A percentile compares a stretch with the other conserved stretches of the same genome.
phyloP scores from a whole-genome alignment of 495 filamentous ascomycete species.

The Neurospora tetrasperma region DNA sequence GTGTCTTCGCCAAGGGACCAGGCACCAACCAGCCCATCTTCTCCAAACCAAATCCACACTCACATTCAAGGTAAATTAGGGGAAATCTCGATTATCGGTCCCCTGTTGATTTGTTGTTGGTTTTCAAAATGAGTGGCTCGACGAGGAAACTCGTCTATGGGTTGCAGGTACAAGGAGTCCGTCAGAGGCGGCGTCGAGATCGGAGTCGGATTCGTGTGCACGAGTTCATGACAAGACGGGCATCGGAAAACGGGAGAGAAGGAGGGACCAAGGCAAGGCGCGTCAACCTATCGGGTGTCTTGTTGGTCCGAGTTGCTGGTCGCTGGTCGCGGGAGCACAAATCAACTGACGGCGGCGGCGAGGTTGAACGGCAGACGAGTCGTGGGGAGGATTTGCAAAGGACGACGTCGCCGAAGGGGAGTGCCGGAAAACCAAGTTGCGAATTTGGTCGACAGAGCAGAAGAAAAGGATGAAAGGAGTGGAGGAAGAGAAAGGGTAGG shows the following conservation, averaged over 20 bases:
- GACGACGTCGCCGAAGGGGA: slow-evolving; percentile 24
- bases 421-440: background rate
- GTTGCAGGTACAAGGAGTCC: slow-evolving; percentile 3
- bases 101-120: slow-evolving; percentile 3
- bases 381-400: slow-evolving; percentile 15
- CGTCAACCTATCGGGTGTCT: slow-evolving; percentile 14
- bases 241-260: slow-evolving; percentile 15
- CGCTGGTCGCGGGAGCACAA: background rate
- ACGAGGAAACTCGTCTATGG: slow-evolving; percentile 27
- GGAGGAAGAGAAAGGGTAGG: slow-evolving; percentile 9
- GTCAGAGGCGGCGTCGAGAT: slow-evolving; percentile 17
- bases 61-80: slow-evolving; percentile 13
- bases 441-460: slow-evolving; percentile 9
- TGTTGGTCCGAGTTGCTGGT: slow-evolving; percentile 1
- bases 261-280: slow-evolving; percentile 2
- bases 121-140: slow-evolving; percentile 37
- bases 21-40: background rate
- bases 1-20: background rate
- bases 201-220: slow-evolving; percentile 12
- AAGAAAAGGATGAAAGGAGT: slow-evolving; percentile 6
- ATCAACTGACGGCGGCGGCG: slow-evolving; percentile 7
- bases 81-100: background rate
- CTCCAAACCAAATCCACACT: slow-evolving; percentile 6
- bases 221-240: slow-evolving; percentile 25
- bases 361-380: slow-evolving; percentile 17